Percentiles rank a stretch among this genome's conserved stretches.
Evolutionary conservation across 2,329 filamentous ascomycete genomes (phyloP).

Genomic region (Aspergillus pseudoterreus): DNA sequence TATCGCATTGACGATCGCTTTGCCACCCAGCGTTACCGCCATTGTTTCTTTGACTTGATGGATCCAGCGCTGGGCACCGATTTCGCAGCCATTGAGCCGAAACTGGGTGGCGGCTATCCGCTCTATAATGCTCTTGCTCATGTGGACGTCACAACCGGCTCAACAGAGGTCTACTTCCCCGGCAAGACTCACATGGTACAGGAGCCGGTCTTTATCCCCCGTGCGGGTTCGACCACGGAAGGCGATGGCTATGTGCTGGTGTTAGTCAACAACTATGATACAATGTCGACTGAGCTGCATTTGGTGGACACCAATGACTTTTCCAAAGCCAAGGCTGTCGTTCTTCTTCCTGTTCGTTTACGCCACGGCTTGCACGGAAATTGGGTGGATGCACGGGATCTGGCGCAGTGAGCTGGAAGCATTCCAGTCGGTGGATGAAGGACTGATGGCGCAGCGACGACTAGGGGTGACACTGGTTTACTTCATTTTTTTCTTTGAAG

Average conservation of each 20-base stretch:
- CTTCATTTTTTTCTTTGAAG: no score
- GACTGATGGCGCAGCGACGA: no score
- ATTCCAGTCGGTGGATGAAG: no score
- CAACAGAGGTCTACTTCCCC: conserved; percentile 43
- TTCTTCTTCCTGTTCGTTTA: conserved; percentile 16
- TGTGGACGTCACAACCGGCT: conserved; percentile 35
- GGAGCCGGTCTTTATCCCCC: conserved; percentile 22
- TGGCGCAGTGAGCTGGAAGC: neutral
- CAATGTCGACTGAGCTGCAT: conserved; percentile 21
- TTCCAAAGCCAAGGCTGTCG: conserved; percentile 5
- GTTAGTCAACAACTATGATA: conserved; percentile 20
- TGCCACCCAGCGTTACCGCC: conserved; percentile 29
- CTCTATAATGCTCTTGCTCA: conserved; percentile 50
- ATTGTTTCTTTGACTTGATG: conserved; percentile 45
- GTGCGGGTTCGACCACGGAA: conserved; percentile 7
- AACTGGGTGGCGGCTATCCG: conserved; percentile 27
- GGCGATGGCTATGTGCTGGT: conserved; percentile 22
- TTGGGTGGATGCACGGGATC: conserved; percentile 13
- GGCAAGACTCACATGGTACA: conserved; percentile 37
- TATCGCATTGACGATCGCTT: conserved; percentile 49
- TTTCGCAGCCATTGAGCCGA: conserved; percentile 22
- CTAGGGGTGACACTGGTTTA: no score
- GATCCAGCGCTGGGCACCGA: conserved; percentile 37
- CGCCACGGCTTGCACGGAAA: conserved; percentile 20
- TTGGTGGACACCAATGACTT: conserved; percentile 16